phyloP scores from a whole-genome alignment of 2,329 filamentous ascomycete genomes.

The Diplodia intermedia region DNA sequence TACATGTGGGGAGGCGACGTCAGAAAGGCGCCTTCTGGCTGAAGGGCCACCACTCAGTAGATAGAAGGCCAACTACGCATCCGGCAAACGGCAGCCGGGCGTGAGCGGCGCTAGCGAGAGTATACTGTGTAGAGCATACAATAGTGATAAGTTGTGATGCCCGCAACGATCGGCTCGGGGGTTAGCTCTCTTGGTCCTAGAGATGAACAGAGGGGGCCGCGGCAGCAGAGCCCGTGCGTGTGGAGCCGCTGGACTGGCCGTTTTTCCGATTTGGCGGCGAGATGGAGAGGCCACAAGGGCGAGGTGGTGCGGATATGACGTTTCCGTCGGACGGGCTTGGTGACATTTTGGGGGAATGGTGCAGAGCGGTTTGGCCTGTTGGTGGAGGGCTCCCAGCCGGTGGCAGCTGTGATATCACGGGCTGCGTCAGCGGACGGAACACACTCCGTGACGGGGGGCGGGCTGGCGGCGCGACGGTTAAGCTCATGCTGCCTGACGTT shows the following conservation, averaged over 20 bases:
- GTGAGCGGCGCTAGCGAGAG: not conserved
- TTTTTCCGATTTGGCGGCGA: not conserved
- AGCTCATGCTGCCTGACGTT: constrained; percentile 30
- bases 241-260: not conserved
- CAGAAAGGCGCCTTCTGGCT: constrained; percentile 1
- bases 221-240: not conserved
- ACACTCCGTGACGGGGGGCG: not conserved
- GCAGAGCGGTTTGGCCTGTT: not conserved
- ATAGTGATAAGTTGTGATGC: not conserved
- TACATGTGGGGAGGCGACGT: constrained; percentile 8
- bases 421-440: constrained; percentile 20
- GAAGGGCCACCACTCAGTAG: not conserved
- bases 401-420: constrained; percentile 23
- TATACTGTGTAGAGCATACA: not conserved
- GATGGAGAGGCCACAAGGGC: not conserved
- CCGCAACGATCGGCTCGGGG: not conserved
- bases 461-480: constrained; percentile 2
- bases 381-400: not conserved
- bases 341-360: constrained; percentile 1
- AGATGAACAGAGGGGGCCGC: not conserved
- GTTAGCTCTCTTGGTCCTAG: not conserved
- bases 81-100: not conserved
- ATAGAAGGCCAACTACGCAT: not conserved
- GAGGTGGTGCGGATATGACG: constrained; percentile 27
- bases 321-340: constrained; percentile 8